Conservation (phyloP, 2,329 filamentous ascomycete genomes). For the Fusarium sp. region DNA sequence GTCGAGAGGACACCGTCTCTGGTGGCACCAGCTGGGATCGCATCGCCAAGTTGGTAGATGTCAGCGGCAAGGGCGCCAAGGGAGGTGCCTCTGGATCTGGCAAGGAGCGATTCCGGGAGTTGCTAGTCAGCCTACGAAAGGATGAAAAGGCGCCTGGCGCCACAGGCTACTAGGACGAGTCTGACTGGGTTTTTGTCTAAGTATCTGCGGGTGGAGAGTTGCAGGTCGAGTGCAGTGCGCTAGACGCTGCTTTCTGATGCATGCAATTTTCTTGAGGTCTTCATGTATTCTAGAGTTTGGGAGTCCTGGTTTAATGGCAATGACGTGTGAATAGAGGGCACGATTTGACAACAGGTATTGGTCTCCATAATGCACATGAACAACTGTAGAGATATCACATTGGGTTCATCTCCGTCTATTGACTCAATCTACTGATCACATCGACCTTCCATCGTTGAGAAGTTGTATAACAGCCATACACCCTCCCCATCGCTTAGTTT, state of each 20-base stretch:
- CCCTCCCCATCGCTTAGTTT: slow-evolving; percentile 56
- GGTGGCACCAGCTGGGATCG: slow-evolving; percentile 99
- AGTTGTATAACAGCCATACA: slow-evolving; percentile 18
- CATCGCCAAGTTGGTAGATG: slow-evolving; percentile 96
- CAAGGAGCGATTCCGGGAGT: slow-evolving; percentile 95
- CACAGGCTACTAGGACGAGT: slow-evolving; percentile 65
- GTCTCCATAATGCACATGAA: slow-evolving; percentile 5
- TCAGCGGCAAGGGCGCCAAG: slow-evolving; percentile 91
- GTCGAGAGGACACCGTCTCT: slow-evolving; percentile 90
- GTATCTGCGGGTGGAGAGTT: slow-evolving; percentile 19
- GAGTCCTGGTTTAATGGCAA: slow-evolving; percentile 51
- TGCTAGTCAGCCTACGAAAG: slow-evolving; percentile 88
- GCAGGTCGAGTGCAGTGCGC: slow-evolving; percentile 40
- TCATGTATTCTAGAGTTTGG: slow-evolving; percentile 50
- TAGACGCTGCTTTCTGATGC: slow-evolving; percentile 36
- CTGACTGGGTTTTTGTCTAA: slow-evolving; percentile 15
- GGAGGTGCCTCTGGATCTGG: slow-evolving; percentile 90
- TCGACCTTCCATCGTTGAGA: slow-evolving; percentile 28
- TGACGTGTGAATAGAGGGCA: slow-evolving; percentile 47
- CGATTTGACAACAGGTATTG: slow-evolving; percentile 21
- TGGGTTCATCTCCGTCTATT: slow-evolving; percentile 42
- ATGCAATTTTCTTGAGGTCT: slow-evolving; percentile 42
- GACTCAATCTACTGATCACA: slow-evolving; percentile 44
- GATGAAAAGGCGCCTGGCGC: slow-evolving; percentile 86
- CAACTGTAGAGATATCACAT: slow-evolving; percentile 34